A percentile compares a stretch with the other conserved stretches of the same genome.
Conservation (phyloP, 768 basidiomycete genomes). For the Mrakia blollopis region DNA sequence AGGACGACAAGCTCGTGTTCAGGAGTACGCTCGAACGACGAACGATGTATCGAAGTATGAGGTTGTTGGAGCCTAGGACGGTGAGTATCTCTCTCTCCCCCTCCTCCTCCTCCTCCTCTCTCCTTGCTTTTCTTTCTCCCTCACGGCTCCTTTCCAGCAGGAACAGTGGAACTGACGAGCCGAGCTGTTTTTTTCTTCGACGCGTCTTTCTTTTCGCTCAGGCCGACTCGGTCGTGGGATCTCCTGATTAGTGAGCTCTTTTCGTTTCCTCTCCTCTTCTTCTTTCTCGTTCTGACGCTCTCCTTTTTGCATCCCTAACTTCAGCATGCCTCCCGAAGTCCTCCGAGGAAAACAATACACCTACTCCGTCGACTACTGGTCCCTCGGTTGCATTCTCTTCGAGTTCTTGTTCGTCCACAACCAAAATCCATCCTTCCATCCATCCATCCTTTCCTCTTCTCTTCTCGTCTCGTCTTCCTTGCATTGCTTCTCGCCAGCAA, state of each 20-base stretch:
- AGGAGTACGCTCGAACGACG: conserved; percentile 90
- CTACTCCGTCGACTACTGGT: conserved; percentile 97
- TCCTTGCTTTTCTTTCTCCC: too few relatives aligned
- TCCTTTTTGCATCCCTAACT: neutral
- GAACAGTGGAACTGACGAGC: neutral
- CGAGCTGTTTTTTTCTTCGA: neutral
- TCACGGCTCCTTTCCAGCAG: too few relatives aligned
- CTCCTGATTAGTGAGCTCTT: conserved; percentile 69
- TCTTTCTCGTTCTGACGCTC: neutral
- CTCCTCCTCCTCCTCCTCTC: too few relatives aligned
- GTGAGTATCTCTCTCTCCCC: conserved; percentile 35
- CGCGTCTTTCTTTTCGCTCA: conserved; percentile 23
- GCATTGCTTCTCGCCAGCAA: neutral
- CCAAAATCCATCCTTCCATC: too few relatives aligned
- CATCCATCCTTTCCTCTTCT: neutral
- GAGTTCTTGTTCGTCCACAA: conserved; percentile 51
- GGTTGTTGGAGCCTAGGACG: conserved; percentile 83
- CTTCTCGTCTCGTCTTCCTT: neutral
- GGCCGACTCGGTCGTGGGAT: conserved; percentile 95
- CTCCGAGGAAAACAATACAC: conserved; percentile 90
- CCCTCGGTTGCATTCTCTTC: conserved; percentile 94
- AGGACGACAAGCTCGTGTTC: conserved; percentile 82
- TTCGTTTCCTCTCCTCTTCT: neutral
- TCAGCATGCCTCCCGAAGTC: conserved; percentile 74
- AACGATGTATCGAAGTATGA: conserved; percentile 86